Percentiles rank a stretch among this genome's conserved stretches.
Evolutionary conservation across 371 early-diverging fungal species (phyloP).

Genomic region (Rhizomucor miehei): DNA sequence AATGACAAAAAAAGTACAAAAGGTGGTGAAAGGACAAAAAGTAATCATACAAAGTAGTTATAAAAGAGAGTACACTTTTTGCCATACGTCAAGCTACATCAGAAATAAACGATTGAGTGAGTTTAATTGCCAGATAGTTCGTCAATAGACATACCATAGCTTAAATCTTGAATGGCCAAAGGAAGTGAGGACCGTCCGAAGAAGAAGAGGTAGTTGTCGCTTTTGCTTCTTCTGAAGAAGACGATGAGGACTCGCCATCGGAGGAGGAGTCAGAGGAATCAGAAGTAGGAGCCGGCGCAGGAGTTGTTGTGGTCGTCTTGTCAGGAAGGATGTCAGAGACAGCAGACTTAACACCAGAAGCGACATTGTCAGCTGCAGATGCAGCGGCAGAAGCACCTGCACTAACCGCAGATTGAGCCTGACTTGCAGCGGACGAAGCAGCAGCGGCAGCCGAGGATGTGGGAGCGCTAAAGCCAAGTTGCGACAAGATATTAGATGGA

Average conservation of each 20-base stretch:
- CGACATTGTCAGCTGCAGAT: not conserved
- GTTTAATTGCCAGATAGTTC: not conserved
- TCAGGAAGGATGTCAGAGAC: constrained; percentile 2
- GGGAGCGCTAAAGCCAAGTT: constrained; percentile 1
- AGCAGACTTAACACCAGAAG: constrained; percentile 1
- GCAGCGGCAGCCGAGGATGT: not conserved
- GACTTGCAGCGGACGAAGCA: constrained; percentile 3
- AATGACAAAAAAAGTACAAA: not conserved
- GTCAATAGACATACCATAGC: no score
- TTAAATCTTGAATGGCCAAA: constrained; percentile 10
- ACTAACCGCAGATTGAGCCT: not conserved
- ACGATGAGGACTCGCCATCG: not conserved
- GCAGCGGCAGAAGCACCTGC: constrained; percentile 2
- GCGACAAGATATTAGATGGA: not conserved
- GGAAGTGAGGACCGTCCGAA: constrained; percentile 3
- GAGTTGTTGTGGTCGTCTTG: not conserved
- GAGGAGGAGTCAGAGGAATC: constrained; percentile 2
- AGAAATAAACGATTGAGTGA: constrained; percentile 1
- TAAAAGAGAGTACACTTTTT: not conserved
- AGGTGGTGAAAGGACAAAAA: not conserved
- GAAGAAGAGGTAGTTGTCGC: constrained; percentile 1
- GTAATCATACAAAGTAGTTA: constrained; percentile 4
- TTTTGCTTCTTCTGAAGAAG: constrained; percentile 1
- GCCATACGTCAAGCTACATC: no score
- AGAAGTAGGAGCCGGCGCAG: constrained; percentile 4